These are phyloP conservation scores for Dendrobium nobile DNA, from an alignment of 106 monocot genomes.

Conservation along the genomic window DNA sequence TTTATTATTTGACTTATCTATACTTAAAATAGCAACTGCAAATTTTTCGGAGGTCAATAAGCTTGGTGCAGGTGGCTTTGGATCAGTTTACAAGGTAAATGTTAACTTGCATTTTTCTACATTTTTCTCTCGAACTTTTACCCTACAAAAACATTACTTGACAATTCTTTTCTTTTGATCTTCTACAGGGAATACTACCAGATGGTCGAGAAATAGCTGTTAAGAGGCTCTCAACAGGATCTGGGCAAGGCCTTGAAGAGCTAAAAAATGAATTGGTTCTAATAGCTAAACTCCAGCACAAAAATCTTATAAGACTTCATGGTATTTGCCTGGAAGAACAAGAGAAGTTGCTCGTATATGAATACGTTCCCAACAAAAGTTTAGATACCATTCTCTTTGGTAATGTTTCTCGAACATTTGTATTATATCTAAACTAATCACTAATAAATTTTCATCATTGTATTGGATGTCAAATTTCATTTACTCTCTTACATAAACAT, in stretches of 20 bases:
- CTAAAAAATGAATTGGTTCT: slow-evolving; percentile 21
- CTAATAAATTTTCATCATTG: not conserved
- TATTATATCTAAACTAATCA: not conserved
- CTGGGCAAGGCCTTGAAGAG: slow-evolving; percentile 20
- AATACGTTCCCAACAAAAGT: slow-evolving; percentile 28
- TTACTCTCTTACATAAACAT: not conserved
- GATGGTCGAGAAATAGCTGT: slow-evolving; percentile 27
- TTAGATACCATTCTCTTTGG: slow-evolving; percentile 26
- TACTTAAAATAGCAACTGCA: slow-evolving; percentile 7
- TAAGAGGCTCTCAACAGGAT: slow-evolving; percentile 24
- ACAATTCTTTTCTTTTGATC: not conserved
- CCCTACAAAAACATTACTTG: not conserved
- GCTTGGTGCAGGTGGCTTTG: slow-evolving; percentile 37
- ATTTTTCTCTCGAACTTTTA: not conserved
- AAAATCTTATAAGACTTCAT: slow-evolving; percentile 20
- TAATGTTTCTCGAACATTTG: not conserved
- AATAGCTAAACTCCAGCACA: slow-evolving; percentile 28
- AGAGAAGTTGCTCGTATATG: slow-evolving; percentile 27
- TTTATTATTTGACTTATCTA: slow-evolving; percentile 7
- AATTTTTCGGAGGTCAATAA: slow-evolving; percentile 18
- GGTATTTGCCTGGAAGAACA: slow-evolving; percentile 22
- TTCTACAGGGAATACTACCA: slow-evolving; percentile 1
- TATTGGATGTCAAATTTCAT: not conserved
- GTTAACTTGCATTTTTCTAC: not conserved
- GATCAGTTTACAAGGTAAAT: slow-evolving; percentile 28